Base-by-base conservation (phyloP, 805 yeast species). In the Candida nemodendra region DNA sequence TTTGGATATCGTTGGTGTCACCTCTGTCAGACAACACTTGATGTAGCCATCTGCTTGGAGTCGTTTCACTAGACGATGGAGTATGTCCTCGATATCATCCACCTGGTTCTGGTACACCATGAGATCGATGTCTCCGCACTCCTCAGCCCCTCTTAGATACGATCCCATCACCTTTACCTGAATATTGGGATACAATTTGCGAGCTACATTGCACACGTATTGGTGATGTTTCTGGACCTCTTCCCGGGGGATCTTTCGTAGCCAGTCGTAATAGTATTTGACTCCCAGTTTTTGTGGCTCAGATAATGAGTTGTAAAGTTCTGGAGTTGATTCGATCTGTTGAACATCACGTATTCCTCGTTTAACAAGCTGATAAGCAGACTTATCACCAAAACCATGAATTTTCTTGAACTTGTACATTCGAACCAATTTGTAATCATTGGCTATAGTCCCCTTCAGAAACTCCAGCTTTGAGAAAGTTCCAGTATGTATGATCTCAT, bases 101-200 rank as follows among this genome's bases (percentile, higher is more conserved):
- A 60, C 56, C 4, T 53, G 61, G 12, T 57, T 47, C 31, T 58
- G 63, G 21, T 75, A 69, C 3, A 78, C 36, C 17, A 78, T 57
- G 28, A 74, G 62, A 51, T 78, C 84, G 26, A 78, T 66, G 47
- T 78, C 83, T 1, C 80, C 79, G 42, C 74, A 69, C 4, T 52
- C 51, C 4, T 42, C 31, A n/a, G 61, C 49, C 3, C 77, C 79
- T 15, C 83, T 62, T 23, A 76, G 58, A 50, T 71, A 77, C 5
- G 79, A 73, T 2, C 82, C 82, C 67, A 70, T 70, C 27, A 72
- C 60, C 7, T 61, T 48, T 5, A 66, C 44, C 21, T 63, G 57
- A 16, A 71, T 50, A 1, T 52, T 45, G 0, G 66, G 52, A 37
- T 72, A 75, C 13, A 73, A 39, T 11, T 48, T 36, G n/a, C 27